A percentile compares a stretch with the other conserved stretches of the same genome.
These are phyloP conservation scores for Acacia crassicarpa DNA, from an alignment of 306 rosid species.

Conservation along the genomic window DNA sequence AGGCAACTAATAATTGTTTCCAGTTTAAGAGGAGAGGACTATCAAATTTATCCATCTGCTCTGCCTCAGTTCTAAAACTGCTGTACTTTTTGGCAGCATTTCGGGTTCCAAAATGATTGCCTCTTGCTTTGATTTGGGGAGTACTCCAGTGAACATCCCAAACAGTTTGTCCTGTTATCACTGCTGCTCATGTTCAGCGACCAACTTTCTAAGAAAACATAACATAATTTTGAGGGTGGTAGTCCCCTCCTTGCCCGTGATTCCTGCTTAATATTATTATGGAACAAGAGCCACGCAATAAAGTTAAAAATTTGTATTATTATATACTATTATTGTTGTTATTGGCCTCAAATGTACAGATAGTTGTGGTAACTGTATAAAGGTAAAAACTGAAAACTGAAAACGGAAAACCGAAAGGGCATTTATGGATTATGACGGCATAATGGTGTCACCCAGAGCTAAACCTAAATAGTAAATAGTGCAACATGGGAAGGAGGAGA, in stretches of 20 bases:
- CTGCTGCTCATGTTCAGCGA: constrained; percentile 36
- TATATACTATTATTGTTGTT: background rate
- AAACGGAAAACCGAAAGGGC: background rate
- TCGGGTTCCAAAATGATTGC: constrained; percentile 26
- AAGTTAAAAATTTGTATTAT: background rate
- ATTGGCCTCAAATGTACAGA: background rate
- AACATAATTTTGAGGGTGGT: background rate
- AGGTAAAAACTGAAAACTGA: background rate
- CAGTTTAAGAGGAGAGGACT: background rate
- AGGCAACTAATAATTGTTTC: constrained; percentile 25
- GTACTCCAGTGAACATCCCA: constrained; percentile 12
- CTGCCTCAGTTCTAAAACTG: background rate
- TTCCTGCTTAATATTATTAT: background rate
- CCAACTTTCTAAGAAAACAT: background rate
- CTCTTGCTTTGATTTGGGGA: constrained; percentile 24
- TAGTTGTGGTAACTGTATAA: background rate
- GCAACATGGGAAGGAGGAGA: background rate
- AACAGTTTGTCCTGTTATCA: background rate
- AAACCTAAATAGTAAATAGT: background rate
- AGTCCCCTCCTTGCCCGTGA: background rate
- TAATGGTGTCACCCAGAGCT: background rate
- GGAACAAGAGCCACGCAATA: background rate
- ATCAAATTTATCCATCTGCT: background rate
- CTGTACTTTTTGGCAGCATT: constrained; percentile 16
- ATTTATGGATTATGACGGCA: background rate